Base-by-base conservation (phyloP, 2,329 filamentous ascomycete species). In the Venturia effusa region DNA sequence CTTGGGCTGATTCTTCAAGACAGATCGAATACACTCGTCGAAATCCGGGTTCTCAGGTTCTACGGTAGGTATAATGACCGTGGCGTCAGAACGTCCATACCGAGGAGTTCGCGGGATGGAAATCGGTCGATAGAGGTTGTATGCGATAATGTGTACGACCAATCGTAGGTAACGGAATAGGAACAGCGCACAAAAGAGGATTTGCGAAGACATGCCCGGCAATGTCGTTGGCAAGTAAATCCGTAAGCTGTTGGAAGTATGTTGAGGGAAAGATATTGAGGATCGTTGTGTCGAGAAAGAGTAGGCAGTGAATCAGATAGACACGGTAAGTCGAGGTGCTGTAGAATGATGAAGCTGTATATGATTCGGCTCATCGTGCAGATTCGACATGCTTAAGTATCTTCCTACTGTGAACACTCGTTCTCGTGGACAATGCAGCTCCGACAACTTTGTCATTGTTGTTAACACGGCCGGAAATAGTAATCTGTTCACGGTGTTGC, bases 11-110 rank as follows among this genome's bases (percentile, higher is more conserved):
- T 81, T 80, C 1, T 63, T 55, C 1, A 80, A 69, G 2, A 79
- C 74, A 0, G 74, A 76, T 0, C 64, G 55, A 2, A 83, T 65
- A 61, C 79, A 80, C 17, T 74, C 73, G 0, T 66, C 57, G 63
- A 85, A 82, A 22, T 76, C 73, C 0, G 55, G 61, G 13, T 76
- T 75, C 0, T 68, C 61, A 0, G 81, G 79, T 15, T 80, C 77
- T 3, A 83, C 73, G 0, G 81, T 84, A 0, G 82, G 80, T 2
- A 85, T 69, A 57, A 85, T 74, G 24, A 84, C 77, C 0, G 81
- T 81, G 61, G 79, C 78, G 43, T 84, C 78, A 1, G 65, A 61
- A 3, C 69, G 67, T 6, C 66, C 68, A 66, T 77, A 75, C 0
- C 61, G 68, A 0, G 79, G 76, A 2, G 71, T 68, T 0, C 22